A percentile compares a stretch with the other conserved stretches of the same genome.
Evolutionary conservation across 2,329 filamentous ascomycete species (phyloP).

Genomic region (Cladosporium colombiae): DNA sequence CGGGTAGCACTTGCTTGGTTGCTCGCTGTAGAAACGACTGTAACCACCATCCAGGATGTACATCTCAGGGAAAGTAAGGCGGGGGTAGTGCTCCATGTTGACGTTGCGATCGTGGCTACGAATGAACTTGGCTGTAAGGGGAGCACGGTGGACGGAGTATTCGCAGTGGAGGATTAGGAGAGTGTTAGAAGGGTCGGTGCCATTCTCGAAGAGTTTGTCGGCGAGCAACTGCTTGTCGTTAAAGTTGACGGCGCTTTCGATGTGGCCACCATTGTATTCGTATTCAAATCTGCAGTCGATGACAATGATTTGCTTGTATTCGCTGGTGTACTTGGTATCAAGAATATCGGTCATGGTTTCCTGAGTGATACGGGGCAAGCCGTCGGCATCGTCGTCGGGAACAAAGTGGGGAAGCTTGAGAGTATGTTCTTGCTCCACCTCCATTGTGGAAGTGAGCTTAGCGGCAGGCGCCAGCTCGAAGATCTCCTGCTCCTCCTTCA

Average conservation of each 20-base stretch:
- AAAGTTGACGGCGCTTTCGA: constrained; percentile 89
- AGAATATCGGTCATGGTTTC: constrained; percentile 83
- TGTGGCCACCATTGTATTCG: constrained; percentile 95
- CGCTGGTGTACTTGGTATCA: constrained; percentile 75
- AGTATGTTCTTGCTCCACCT: constrained; percentile 74
- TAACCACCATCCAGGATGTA: constrained; percentile 98
- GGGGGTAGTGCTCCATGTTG: constrained; percentile 85
- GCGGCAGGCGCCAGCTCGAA: constrained; percentile 46
- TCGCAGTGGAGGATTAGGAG: constrained; percentile 95
- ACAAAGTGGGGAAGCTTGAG: constrained; percentile 82
- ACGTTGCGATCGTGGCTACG: constrained; percentile 82
- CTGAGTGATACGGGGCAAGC: constrained; percentile 81
- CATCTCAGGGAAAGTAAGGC: constrained; percentile 90
- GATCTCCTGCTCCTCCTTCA: constrained; percentile 72
- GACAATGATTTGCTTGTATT: constrained; percentile 79
- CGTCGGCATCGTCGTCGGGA: constrained; percentile 76
- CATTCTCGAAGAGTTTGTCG: constrained; percentile 68
- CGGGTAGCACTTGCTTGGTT: constrained; percentile 81
- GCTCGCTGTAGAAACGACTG: constrained; percentile 82
- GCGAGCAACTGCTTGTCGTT: constrained; percentile 92
- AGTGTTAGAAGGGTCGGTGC: constrained; percentile 67
- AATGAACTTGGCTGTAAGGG: constrained; percentile 92
- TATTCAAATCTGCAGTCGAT: constrained; percentile 99
- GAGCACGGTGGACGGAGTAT: constrained; percentile 94
- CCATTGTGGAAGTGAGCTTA: constrained; percentile 72